A percentile compares a stretch with the other conserved stretches of the same genome.
These are phyloP conservation scores for Oryza glumipatula DNA, from an alignment of 176 grass and related monocot genomes.

Conservation along the genomic window DNA sequence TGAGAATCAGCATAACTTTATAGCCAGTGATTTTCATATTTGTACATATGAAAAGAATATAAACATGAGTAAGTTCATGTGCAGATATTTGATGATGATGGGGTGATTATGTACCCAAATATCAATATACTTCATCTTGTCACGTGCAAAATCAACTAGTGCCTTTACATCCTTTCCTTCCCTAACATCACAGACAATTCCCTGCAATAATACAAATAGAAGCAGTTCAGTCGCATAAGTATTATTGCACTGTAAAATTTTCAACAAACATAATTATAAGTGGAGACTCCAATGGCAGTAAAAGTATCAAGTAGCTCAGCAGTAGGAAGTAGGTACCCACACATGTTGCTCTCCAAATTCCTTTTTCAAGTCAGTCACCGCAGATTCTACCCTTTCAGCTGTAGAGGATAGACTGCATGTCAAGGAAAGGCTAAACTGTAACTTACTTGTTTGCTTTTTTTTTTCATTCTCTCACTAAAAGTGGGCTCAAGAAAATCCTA, in stretches of 20 bases:
- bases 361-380: constrained; percentile 60
- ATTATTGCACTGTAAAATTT: not conserved
- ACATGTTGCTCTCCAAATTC: constrained; percentile 93
- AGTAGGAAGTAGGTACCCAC: constrained; percentile 89
- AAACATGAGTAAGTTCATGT: not conserved
- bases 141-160: constrained; percentile 73
- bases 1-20: constrained; percentile 22
- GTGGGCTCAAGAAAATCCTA: not conserved
- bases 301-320: constrained; percentile 37
- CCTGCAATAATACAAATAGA: constrained; percentile 53
- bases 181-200: constrained; percentile 90
- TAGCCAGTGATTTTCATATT: not conserved
- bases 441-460: constrained; percentile 4
- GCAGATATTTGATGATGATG: constrained; percentile 1
- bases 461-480: constrained; percentile 15
- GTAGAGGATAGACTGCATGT: constrained; percentile 58
- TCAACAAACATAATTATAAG: constrained; percentile 18
- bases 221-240: constrained; percentile 23
- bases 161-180: constrained; percentile 88
- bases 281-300: constrained; percentile 23
- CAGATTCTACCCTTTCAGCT: constrained; percentile 84
- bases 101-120: constrained; percentile 69
- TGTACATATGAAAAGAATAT: not conserved
- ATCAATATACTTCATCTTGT: constrained; percentile 80
- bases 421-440: constrained; percentile 54